Conservation (phyloP, 176 grass and related monocot species). For the Stipa capillata region DNA sequence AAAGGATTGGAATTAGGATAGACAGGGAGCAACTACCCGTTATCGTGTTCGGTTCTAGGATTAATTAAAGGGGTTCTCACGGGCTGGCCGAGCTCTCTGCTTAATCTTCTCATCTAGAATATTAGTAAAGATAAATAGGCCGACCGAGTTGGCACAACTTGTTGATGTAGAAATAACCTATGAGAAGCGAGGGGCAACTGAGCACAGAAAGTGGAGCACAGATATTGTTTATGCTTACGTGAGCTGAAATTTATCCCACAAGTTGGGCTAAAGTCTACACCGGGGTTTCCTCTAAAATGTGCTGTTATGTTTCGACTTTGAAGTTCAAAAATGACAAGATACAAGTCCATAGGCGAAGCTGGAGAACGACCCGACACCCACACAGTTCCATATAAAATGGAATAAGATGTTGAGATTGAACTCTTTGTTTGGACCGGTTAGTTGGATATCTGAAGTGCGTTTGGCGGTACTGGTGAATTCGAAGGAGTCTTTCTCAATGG, state of each 20-base stretch:
- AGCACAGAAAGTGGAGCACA: not conserved
- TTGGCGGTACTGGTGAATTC: not conserved
- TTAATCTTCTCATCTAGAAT: not conserved
- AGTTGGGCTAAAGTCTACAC: not conserved
- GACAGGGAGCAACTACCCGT: not conserved
- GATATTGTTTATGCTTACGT: not conserved
- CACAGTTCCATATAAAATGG: not conserved
- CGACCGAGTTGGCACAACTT: not conserved
- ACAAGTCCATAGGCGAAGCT: not conserved
- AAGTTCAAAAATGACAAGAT: not conserved
- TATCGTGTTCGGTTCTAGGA: not conserved
- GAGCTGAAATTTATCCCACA: not conserved
- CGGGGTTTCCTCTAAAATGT: not conserved
- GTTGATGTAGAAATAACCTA: not conserved
- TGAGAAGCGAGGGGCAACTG: not conserved
- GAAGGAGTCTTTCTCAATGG: not conserved
- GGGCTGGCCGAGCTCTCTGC: not conserved
- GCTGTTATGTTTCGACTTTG: not conserved
- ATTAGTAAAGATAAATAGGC: not conserved
- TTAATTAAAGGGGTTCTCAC: not conserved
- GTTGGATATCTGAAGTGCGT: not conserved
- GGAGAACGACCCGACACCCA: not conserved
- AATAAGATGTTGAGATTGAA: not conserved
- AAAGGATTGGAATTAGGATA: not conserved
- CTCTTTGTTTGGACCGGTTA: not conserved